Percentiles rank a stretch among this genome's conserved stretches.
Evolutionary conservation across 176 grass and related monocot species (phyloP).

Genomic region (Dendrocalamus sinicus): DNA sequence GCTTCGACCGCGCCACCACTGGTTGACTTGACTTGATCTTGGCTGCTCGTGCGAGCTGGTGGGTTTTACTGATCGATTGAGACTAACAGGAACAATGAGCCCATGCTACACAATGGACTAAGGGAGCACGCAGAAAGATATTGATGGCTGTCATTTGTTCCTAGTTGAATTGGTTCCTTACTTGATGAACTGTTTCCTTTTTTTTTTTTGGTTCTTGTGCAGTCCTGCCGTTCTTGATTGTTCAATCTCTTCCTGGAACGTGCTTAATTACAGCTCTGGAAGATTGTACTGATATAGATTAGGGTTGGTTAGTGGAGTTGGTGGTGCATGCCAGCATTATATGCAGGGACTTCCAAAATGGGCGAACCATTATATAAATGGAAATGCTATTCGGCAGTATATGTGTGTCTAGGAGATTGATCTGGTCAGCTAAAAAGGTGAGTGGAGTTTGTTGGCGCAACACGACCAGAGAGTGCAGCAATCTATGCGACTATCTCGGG

Average conservation of each 20-base stretch:
- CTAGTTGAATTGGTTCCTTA: not conserved
- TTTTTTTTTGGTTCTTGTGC: not conserved
- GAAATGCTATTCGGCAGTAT: not conserved
- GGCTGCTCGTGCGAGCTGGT: not conserved
- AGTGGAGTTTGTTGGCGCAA: conserved; percentile 20
- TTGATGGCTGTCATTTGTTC: not conserved
- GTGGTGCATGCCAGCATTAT: conserved; percentile 31
- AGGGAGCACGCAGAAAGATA: not conserved
- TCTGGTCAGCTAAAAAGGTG: conserved; percentile 25
- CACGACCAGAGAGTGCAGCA: conserved; percentile 11
- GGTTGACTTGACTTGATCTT: conserved; percentile 34
- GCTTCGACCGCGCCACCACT: not conserved
- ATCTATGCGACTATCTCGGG: not conserved
- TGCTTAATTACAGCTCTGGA: not conserved
- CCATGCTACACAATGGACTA: too few species aligned
- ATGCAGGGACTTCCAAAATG: not conserved
- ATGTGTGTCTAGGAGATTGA: not conserved
- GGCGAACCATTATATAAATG: not conserved
- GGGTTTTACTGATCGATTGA: not conserved
- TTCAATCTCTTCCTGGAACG: not conserved
- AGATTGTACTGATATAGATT: not conserved
- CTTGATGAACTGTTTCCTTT: not conserved
- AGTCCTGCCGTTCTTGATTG: not conserved
- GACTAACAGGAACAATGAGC: not conserved
- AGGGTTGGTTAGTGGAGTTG: conserved; percentile 6